These are phyloP conservation scores for Syzygium aqueum DNA, from an alignment of 345 rosid genomes.

Conservation along the genomic window DNA sequence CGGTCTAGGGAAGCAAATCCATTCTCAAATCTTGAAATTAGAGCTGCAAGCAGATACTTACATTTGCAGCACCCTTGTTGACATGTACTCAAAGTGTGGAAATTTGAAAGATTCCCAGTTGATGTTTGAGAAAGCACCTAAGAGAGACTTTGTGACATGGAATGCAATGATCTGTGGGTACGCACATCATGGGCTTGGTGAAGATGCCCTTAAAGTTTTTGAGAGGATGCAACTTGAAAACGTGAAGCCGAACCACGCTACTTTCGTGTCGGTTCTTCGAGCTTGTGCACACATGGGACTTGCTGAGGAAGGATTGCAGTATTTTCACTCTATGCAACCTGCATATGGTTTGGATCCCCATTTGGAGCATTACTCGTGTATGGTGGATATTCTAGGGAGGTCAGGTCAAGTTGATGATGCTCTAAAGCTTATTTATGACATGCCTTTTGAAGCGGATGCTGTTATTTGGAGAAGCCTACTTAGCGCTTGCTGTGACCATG, in stretches of 20 bases:
- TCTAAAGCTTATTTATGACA: constrained; percentile 41
- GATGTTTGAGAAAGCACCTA: constrained; percentile 57
- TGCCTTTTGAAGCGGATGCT: constrained; percentile 80
- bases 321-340: constrained; percentile 55
- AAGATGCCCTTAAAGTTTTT: constrained; percentile 56
- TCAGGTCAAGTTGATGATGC: constrained; percentile 57
- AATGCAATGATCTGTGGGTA: constrained; percentile 87
- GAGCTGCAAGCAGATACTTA: constrained; percentile 65
- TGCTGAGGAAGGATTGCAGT: constrained; percentile 46
- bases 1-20: constrained; percentile 84
- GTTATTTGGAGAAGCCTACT: constrained; percentile 83
- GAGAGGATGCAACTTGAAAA: constrained; percentile 46
- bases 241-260: constrained; percentile 64
- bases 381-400: constrained; percentile 89
- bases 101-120: constrained; percentile 58
- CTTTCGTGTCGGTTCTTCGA: constrained; percentile 84
- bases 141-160: constrained; percentile 81
- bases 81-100: constrained; percentile 97
- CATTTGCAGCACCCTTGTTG: constrained; percentile 83
- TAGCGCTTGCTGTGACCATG: constrained; percentile 62
- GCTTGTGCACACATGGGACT: constrained; percentile 88
- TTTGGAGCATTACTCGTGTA: constrained; percentile 76
- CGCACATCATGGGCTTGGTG: constrained; percentile 81
- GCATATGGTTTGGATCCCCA: constrained; percentile 62
- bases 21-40: constrained; percentile 68